These are phyloP conservation scores for Knoxia roxburghii DNA, from an alignment of 257 asterid species.

Conservation along the genomic window DNA sequence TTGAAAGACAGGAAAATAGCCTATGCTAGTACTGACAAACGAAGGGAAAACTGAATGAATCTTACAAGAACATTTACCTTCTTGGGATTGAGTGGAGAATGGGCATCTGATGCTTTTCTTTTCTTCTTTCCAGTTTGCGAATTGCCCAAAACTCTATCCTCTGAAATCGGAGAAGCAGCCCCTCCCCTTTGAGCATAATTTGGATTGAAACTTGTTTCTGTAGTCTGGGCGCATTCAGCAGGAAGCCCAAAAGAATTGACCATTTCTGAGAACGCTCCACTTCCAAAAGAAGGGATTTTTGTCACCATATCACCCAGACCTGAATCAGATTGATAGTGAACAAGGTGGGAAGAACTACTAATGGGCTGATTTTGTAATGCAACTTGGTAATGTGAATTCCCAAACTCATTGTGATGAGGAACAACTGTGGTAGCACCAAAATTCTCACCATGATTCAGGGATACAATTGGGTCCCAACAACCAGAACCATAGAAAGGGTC, in stretches of 20 bases:
- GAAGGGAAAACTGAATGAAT: not conserved
- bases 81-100: conserved; percentile 27
- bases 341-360: conserved; percentile 43
- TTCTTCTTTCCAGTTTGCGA: conserved; percentile 62
- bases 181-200: conserved; percentile 28
- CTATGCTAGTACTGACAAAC: not conserved
- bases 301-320: conserved; percentile 46
- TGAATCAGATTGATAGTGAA: conserved; percentile 49
- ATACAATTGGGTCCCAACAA: conserved; percentile 66
- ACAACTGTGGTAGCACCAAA: conserved; percentile 42
- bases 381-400: conserved; percentile 37
- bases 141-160: conserved; percentile 31
- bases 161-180: conserved; percentile 29
- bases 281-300: conserved; percentile 54
- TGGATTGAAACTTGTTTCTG: conserved; percentile 22
- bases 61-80: conserved; percentile 28
- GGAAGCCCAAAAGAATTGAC: conserved; percentile 37
- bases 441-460: conserved; percentile 46
- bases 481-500: conserved; percentile 51
- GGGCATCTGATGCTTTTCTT: conserved; percentile 38
- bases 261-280: conserved; percentile 58
- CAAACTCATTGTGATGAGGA: conserved; percentile 54
- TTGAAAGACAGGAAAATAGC: not conserved
- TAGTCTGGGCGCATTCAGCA: conserved; percentile 32
- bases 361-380: conserved; percentile 38